Conservation (phyloP, 2,329 filamentous ascomycete genomes). For the Rosellinia necatrix region DNA sequence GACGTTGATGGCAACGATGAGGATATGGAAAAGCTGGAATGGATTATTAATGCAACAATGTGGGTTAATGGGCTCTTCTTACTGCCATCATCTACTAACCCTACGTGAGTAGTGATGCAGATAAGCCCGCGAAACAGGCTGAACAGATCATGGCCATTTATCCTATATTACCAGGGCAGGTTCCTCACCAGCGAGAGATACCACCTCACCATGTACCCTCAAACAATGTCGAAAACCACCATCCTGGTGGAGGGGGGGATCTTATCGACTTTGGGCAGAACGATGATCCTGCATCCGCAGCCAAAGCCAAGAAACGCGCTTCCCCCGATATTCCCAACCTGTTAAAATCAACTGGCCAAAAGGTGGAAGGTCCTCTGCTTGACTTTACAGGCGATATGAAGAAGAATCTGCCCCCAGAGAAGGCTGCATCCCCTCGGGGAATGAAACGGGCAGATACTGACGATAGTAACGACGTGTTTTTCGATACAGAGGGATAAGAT, state of each 20-base stretch:
- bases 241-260: constrained; percentile 42
- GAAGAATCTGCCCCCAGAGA: constrained; percentile 49
- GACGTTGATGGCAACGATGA: constrained; percentile 74
- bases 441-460: constrained; percentile 44
- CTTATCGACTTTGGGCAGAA: constrained; percentile 64
- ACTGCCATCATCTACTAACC: constrained; percentile 20
- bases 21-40: constrained; percentile 88
- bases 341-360: constrained; percentile 54
- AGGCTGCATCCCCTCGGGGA: constrained; percentile 14
- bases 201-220: constrained; percentile 55
- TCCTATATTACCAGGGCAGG: constrained; percentile 81
- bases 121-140: constrained; percentile 69
- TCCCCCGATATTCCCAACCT: constrained; percentile 48
- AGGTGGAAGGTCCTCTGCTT: constrained; percentile 55
- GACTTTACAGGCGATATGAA: constrained; percentile 62
- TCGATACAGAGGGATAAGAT: constrained; percentile 44
- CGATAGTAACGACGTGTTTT: constrained; percentile 47
- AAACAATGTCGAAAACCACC: constrained; percentile 20
- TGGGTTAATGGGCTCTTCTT: constrained; percentile 48
- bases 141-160: constrained; percentile 87
- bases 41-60: constrained; percentile 90
- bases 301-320: not conserved
- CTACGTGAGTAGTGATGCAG: constrained; percentile 52
- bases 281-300: constrained; percentile 33
- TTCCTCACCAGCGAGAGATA: constrained; percentile 55